Base-by-base conservation (phyloP, 352 stramenopile genomes). In the Phytophthora constricta region DNA sequence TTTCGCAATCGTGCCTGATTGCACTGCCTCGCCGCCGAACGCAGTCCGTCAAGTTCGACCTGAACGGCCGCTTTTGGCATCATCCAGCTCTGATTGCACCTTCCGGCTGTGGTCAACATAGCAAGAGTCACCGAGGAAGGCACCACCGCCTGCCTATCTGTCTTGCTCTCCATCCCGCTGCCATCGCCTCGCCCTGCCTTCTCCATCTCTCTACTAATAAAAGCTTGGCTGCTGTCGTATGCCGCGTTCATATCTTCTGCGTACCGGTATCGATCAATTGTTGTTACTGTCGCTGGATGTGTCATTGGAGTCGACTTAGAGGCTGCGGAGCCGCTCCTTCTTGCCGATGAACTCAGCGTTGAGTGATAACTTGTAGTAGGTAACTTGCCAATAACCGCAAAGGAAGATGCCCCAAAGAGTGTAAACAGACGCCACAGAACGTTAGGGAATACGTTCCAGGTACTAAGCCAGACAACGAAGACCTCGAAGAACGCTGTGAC, bases 31-130 rank as follows among this genome's bases (percentile, higher is more conserved):
- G n/a, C 25, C 8, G 9, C 23, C 17, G 2, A 43, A 22, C 67
- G 52, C 58, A 96, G 87, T 89, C 80, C 52, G 93, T 97, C 65
- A 90, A 86, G 64, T 98, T 97, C 61, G 91, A 97, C 48, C 86
- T 92, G 0, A 91, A 82, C 20, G 90, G 92, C 34, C 85, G 86
- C 23, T 97, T 93, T 79, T 98, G 27, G 86, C 96, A 25, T 97
- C 90, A 20, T 94, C 91, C 14, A 93, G 89, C 70, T 97, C 91
- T 20, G 94, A 98, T 74, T 96, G 89, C 76, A 98, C 94, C 19
- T 98, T 98, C 60, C 83, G 88, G 17, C 79, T 98, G 39, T 98
- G 92, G 92, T 90, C 84, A 13, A 80, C 67, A 53, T 84, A 74
- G 58, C 34, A 69, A 66, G 37, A 68, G 17, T 48, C 26, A 58